Conservation (phyloP, 2,329 filamentous ascomycete genomes). For the Fusarium sororula region DNA sequence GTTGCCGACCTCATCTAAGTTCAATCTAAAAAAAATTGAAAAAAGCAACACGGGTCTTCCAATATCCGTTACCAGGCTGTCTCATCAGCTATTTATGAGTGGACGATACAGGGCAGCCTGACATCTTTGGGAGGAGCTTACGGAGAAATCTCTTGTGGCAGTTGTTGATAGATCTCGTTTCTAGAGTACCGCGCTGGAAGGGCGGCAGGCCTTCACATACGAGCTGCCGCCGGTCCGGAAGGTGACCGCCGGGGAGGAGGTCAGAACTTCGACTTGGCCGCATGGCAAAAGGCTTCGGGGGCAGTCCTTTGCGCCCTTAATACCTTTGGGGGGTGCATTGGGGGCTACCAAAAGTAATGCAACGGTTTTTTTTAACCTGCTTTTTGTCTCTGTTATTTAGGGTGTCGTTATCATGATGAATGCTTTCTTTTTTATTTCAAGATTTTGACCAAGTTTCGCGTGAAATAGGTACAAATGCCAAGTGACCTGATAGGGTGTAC, state of each 20-base stretch:
- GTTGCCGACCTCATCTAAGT: constrained; percentile 78
- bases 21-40: constrained; percentile 34
- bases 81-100: constrained; percentile 29
- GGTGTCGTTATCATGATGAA: constrained; percentile 49
- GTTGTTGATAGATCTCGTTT: constrained; percentile 55
- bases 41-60: constrained; percentile 36
- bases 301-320: constrained; percentile 52
- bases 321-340: constrained; percentile 47
- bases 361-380: constrained; percentile 47
- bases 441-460: neutral
- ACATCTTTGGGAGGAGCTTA: constrained; percentile 44
- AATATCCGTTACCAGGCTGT: constrained; percentile 38
- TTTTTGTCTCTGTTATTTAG: constrained; percentile 50
- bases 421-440: constrained; percentile 36
- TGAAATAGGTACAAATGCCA: neutral
- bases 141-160: constrained; percentile 48
- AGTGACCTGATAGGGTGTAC: neutral
- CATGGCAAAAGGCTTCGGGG: constrained; percentile 50
- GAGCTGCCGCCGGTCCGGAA: constrained; percentile 41
- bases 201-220: constrained; percentile 20
- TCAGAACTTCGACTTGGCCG: constrained; percentile 44
- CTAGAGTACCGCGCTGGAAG: constrained; percentile 47
- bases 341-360: constrained; percentile 56
- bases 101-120: constrained; percentile 42
- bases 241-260: constrained; percentile 45